Percentiles rank a stretch among this genome's conserved stretches.
These are phyloP conservation scores for Gypsophila paniculata DNA, from an alignment of 179 eudicot genomes.

Conservation along the genomic window DNA sequence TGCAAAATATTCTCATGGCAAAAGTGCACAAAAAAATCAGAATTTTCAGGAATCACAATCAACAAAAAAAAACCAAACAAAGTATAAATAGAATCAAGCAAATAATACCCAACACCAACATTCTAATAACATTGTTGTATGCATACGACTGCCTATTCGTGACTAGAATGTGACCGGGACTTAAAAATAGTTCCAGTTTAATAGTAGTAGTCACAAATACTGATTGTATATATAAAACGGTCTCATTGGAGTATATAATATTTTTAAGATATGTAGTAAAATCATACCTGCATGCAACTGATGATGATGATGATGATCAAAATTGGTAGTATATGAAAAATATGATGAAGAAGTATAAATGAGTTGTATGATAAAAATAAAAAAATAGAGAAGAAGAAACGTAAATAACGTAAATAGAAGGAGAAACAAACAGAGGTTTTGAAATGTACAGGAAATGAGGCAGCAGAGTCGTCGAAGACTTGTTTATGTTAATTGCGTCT, in stretches of 20 bases:
- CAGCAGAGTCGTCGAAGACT: constrained; percentile 33
- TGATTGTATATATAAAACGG: background rate
- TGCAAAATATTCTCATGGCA: background rate
- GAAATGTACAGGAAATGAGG: background rate
- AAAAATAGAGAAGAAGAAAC: background rate
- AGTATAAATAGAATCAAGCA: background rate
- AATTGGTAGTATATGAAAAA: background rate
- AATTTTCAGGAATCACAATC: background rate
- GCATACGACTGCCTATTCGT: too few relatives aligned
- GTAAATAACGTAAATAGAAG: background rate
- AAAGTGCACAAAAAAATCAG: background rate
- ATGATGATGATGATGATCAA: background rate
- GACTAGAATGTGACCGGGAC: too few relatives aligned
- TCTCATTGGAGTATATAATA: background rate
- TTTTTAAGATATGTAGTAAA: background rate
- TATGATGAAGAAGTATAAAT: background rate
- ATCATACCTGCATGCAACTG: background rate
- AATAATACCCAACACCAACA: background rate
- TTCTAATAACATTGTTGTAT: too few relatives aligned
- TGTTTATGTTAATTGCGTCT: background rate
- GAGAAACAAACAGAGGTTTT: background rate
- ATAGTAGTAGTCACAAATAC: too few relatives aligned
- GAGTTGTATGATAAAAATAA: background rate
- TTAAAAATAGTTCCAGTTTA: too few relatives aligned
- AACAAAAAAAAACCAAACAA: background rate